Evolutionary conservation across 768 basidiomycete species (phyloP).

Genomic region (Bullera alba): DNA sequence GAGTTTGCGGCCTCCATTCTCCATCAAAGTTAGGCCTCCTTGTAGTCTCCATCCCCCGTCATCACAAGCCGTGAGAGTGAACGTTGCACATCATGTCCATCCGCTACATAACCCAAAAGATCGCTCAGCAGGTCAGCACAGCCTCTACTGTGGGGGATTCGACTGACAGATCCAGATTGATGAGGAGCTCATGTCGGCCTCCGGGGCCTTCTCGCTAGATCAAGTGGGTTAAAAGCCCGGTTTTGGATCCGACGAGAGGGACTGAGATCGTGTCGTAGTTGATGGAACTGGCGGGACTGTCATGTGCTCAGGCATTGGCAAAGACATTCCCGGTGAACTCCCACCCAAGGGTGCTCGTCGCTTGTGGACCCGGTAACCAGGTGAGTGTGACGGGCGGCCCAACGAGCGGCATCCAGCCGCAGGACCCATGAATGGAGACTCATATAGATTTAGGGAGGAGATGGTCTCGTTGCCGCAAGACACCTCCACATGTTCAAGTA

Average conservation of each 20-base stretch:
- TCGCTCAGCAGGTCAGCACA: constrained; percentile 37
- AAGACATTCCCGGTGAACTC: constrained; percentile 64
- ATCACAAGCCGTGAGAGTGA: neutral
- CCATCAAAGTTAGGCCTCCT: neutral
- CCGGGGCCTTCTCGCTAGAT: constrained; percentile 86
- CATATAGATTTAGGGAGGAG: constrained; percentile 57
- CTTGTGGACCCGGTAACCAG: constrained; percentile 96
- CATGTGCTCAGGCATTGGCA: constrained; percentile 81
- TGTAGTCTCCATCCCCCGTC: neutral
- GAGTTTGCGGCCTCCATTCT: no score
- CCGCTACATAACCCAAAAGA: constrained; percentile 39
- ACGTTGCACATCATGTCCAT: constrained; percentile 29
- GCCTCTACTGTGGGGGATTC: neutral
- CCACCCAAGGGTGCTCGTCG: constrained; percentile 76
- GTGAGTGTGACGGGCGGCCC: constrained; percentile 38
- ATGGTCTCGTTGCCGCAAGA: constrained; percentile 91
- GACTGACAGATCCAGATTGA: constrained; percentile 61
- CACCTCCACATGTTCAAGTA: constrained; percentile 94
- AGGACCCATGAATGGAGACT: neutral
- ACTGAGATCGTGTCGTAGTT: constrained; percentile 51
- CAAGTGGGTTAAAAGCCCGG: constrained; percentile 56
- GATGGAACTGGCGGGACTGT: constrained; percentile 92
- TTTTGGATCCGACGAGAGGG: neutral
- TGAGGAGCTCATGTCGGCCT: constrained; percentile 81
- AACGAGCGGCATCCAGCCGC: neutral